Evolutionary conservation across 805 yeast species (phyloP).

Genomic region (Kodamaea lidongshanica): DNA sequence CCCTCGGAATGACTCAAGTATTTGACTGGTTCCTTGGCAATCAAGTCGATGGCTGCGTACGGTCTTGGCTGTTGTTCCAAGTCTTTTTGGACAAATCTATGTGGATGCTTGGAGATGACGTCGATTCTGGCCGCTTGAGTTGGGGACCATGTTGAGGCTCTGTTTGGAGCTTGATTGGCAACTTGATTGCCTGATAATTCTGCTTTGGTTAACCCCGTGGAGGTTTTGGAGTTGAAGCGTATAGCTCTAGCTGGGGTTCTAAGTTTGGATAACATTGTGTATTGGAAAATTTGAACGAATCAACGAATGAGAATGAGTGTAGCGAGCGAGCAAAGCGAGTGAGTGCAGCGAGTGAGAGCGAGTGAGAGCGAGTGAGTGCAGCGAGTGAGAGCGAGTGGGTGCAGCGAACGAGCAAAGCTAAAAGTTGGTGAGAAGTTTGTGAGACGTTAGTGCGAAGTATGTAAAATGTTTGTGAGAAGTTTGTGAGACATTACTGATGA

Average conservation of each 20-base stretch:
- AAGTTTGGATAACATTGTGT: conserved; percentile 11
- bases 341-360: too few relatives aligned
- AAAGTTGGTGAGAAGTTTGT: too few relatives aligned
- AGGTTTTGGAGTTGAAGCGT: conserved; percentile 12
- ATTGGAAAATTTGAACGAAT: too few relatives aligned
- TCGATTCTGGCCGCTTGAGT: conserved; percentile 59
- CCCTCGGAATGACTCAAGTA: conserved; percentile 45
- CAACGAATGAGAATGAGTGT: too few relatives aligned
- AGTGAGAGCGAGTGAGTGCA: too few relatives aligned
- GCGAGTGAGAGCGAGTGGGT: too few relatives aligned
- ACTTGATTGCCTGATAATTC: conserved; percentile 20
- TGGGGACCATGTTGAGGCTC: conserved; percentile 62
- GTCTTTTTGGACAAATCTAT: conserved; percentile 66
- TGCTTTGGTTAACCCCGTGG: conserved; percentile 14
- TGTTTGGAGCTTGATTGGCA: conserved; percentile 70
- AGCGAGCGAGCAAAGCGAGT: too few relatives aligned
- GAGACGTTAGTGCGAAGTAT: too few relatives aligned
- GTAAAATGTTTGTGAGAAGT: too few relatives aligned
- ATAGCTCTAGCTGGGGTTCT: conserved; percentile 4
- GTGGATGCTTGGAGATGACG: conserved; percentile 46
- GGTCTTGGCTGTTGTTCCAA: conserved; percentile 68
- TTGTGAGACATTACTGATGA: too few relatives aligned
- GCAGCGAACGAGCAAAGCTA: too few relatives aligned
- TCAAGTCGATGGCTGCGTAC: conserved; percentile 77
- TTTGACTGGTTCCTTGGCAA: conserved; percentile 65